phyloP scores from a whole-genome alignment of 2,329 filamentous ascomycete species.

The Leptodontidium sp. region DNA sequence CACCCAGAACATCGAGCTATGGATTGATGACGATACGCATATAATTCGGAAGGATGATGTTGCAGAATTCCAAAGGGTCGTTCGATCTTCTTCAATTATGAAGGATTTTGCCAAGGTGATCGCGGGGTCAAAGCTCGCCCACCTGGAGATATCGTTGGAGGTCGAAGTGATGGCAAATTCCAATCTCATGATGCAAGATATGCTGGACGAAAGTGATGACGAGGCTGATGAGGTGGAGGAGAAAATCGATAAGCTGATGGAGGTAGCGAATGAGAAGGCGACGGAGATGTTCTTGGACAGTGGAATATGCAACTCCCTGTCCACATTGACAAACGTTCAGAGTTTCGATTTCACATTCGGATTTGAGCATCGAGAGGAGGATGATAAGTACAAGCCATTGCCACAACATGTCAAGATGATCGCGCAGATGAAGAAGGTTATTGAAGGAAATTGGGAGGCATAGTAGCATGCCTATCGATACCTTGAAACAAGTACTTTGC shows the following conservation, averaged over 20 bases:
- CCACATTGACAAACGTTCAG: constrained; percentile 28
- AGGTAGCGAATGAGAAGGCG: constrained; percentile 28
- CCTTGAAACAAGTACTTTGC: background rate
- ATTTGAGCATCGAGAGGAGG: constrained; percentile 19
- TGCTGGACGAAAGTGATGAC: constrained; percentile 19
- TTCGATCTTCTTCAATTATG: constrained; percentile 26
- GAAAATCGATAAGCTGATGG: constrained; percentile 25
- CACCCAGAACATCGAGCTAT: constrained; percentile 27
- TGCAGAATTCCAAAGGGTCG: constrained; percentile 7
- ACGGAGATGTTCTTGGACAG: constrained; percentile 35
- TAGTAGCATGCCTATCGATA: constrained; percentile 34
- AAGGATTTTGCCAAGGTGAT: constrained; percentile 34
- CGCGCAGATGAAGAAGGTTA: constrained; percentile 25
- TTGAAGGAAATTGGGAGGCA: constrained; percentile 29
- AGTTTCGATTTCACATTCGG: constrained; percentile 26
- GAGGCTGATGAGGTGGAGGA: constrained; percentile 22
- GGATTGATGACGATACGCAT: constrained; percentile 30
- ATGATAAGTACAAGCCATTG: constrained; percentile 27
- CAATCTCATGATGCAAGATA: constrained; percentile 23
- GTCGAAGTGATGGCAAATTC: constrained; percentile 31
- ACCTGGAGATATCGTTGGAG: constrained; percentile 28
- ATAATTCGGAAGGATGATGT: constrained; percentile 16
- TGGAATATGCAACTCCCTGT: constrained; percentile 25
- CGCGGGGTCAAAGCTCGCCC: constrained; percentile 22
- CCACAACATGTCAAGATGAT: constrained; percentile 27